Base-by-base conservation (phyloP, 768 basidiomycete genomes). In the Tylopilus vinaceipallidus region DNA sequence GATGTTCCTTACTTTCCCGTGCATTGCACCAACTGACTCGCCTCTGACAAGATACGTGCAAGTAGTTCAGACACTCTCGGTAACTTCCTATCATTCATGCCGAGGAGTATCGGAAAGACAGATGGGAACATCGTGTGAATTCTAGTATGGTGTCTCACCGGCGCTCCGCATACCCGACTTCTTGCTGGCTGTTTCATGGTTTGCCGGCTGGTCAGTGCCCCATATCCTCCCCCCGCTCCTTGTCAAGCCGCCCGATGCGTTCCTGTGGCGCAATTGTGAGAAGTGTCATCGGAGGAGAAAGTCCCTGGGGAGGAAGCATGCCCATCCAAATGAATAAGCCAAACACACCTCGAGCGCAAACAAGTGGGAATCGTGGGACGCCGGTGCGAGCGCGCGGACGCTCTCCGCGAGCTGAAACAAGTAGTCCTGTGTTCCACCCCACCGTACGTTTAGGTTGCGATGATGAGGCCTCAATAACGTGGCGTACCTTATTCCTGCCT, bases 401-500 rank as follows among this genome's bases (percentile, higher is more conserved):
- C 89, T 80, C 16, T 80, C 75, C 0, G 83, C 84, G 1, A 98
- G 82, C 11, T 80, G 74, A 62, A 86, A 95, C 3, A 97, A 73
- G 61, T 98, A 98, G 30, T 97, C 93, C 91, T 95, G 53, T 22
- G 3, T 22, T 24, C 36, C 13, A 22, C 23, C 19, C 17, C 12
- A 29, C 19, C 17, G 30, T 22, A 17, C 39, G 7, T 43, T 23
- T 27, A 6, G 22, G 16, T 40, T 17, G 24, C 4, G 1, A 27
- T 19, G 14, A 3, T 2, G 32, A 20, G 9, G n/a, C n/a, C n/a
- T n/a, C n/a, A 22, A 4, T 11, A 14, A 17, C 13, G 4, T 3
- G 6, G 23, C 10, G 23, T 35, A 88, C 93, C 75, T 93, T 95
- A 73, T 98, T 98, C 3, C 73, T 79, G 1, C 95, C 95, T 0